Evolutionary conservation across 805 yeast genomes (phyloP).

Genomic region (Starmera pachycereana): DNA sequence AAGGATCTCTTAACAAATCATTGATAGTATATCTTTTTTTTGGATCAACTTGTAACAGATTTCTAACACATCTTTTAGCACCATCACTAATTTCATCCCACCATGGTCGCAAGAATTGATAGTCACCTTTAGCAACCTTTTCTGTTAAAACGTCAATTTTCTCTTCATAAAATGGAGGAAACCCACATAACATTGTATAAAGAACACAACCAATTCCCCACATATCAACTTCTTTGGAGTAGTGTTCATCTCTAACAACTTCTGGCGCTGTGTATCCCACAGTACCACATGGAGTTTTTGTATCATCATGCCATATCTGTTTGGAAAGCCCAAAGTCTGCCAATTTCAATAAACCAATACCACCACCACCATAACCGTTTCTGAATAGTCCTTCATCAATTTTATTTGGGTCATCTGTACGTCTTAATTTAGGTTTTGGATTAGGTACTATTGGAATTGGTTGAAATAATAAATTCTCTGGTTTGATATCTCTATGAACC

Average conservation of each 20-base stretch:
- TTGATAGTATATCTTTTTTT: conserved; percentile 55
- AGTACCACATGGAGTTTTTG: conserved; percentile 98
- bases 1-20: conserved; percentile 60
- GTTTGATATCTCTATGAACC: conserved; percentile 93
- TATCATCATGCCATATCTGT: conserved; percentile 59
- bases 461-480: conserved; percentile 82
- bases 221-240: conserved; percentile 93
- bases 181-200: conserved; percentile 89
- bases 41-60: conserved; percentile 76
- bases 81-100: conserved; percentile 83
- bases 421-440: conserved; percentile 20
- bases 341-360: conserved; percentile 78
- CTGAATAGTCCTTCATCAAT: conserved; percentile 51
- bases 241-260: conserved; percentile 86
- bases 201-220: conserved; percentile 98
- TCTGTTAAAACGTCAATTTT: conserved; percentile 39
- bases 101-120: conserved; percentile 70
- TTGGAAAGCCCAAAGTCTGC: conserved; percentile 96
- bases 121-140: conserved; percentile 65
- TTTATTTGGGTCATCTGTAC: conserved; percentile 49
- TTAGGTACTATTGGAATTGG: conserved; percentile 13
- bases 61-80: conserved; percentile 75
- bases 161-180: conserved; percentile 90
- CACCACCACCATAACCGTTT: conserved; percentile 54
- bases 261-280: conserved; percentile 99